Percentiles rank a stretch among this genome's conserved stretches.
Evolutionary conservation across 306 rosid genomes (phyloP).

Genomic region (Potentilla sterilis): DNA sequence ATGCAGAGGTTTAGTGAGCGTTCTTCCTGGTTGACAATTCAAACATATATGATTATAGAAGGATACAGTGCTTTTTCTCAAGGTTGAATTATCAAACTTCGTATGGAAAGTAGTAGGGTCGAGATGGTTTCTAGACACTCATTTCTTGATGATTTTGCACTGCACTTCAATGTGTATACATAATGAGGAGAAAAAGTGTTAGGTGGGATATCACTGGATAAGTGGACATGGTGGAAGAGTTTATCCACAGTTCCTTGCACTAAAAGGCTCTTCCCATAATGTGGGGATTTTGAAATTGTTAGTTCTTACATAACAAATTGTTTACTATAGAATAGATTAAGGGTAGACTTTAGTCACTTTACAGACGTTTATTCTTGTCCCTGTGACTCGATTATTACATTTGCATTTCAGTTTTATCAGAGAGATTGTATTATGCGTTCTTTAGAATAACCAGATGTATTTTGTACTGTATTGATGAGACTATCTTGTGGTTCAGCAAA

Average conservation of each 20-base stretch:
- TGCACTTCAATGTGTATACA: background rate
- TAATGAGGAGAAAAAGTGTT: background rate
- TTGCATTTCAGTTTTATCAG: background rate
- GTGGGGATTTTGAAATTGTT: background rate
- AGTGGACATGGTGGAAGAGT: background rate
- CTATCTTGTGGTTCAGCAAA: slow-evolving; percentile 24
- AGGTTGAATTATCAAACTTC: background rate
- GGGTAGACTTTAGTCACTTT: background rate
- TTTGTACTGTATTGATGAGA: background rate
- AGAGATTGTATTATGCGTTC: background rate
- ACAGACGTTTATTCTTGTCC: background rate
- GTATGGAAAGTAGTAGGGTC: background rate
- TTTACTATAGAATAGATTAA: background rate
- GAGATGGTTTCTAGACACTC: background rate
- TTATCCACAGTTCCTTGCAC: background rate
- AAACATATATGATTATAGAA: background rate
- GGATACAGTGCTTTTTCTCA: background rate
- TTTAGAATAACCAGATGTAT: background rate
- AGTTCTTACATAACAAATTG: background rate
- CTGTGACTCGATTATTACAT: background rate
- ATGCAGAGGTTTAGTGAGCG: background rate
- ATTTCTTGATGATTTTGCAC: background rate
- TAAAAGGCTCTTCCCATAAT: background rate
- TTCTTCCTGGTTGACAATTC: background rate
- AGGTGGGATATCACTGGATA: background rate